Percentiles rank a stretch among this genome's conserved stretches.
Evolutionary conservation across 179 eudicot genomes (phyloP).

Genomic region (Nepenthes alata): DNA sequence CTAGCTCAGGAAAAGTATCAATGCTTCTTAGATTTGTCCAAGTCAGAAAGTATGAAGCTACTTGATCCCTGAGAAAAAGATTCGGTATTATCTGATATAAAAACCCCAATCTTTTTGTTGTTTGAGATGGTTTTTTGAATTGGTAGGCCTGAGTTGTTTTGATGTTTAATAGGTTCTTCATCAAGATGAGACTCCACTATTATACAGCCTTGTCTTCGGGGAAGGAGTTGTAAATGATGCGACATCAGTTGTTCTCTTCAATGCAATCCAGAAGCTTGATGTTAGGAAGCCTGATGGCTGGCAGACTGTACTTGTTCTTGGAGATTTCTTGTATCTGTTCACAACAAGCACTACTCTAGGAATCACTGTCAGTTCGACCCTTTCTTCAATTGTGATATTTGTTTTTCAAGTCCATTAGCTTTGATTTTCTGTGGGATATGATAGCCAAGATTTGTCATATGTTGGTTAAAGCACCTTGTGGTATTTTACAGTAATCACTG

Average conservation of each 20-base stretch:
- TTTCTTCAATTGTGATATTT: not conserved
- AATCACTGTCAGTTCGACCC: constrained; percentile 43
- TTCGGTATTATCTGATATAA: no score
- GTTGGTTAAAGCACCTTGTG: no score
- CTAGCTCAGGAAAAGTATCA: no score
- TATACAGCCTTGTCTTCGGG: constrained; percentile 96
- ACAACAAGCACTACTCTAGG: constrained; percentile 79
- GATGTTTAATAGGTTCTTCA: constrained; percentile 44
- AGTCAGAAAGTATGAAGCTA: no score
- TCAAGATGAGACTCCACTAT: constrained; percentile 92
- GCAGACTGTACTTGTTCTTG: constrained; percentile 35
- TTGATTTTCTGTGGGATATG: no score
- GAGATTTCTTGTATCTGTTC: constrained; percentile 77
- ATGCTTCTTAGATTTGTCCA: no score
- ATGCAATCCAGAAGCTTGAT: constrained; percentile 78
- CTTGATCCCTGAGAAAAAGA: no score
- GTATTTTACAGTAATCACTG: no score
- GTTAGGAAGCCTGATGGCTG: constrained; percentile 48
- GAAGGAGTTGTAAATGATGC: constrained; percentile 99
- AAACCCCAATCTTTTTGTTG: not conserved
- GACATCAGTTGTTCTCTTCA: constrained; percentile 87
- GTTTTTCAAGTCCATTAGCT: no score
- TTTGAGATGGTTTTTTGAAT: not conserved
- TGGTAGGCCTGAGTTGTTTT: not conserved
- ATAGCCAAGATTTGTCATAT: no score